Conservation (phyloP, 495 filamentous ascomycete species). For the Penicillium roqueforti region DNA sequence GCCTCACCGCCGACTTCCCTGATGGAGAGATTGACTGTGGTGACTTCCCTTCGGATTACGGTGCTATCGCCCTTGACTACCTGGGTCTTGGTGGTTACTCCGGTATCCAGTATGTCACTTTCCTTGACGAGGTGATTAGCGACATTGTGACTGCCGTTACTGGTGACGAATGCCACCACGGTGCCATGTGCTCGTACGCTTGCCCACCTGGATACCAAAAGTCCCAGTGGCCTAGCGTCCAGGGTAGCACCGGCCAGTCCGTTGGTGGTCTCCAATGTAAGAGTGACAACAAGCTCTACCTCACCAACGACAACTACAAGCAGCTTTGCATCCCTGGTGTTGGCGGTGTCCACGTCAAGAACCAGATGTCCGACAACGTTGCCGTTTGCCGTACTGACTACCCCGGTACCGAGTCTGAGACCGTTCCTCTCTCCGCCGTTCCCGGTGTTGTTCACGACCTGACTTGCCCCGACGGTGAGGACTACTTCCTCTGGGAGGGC, state of each 20-base stretch:
- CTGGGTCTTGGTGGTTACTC: conserved; percentile 69
- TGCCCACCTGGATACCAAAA: conserved; percentile 92
- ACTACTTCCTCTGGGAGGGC: conserved; percentile 74
- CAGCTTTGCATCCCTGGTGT: conserved; percentile 74
- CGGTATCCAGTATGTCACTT: conserved; percentile 64
- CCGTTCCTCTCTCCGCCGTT: conserved; percentile 62
- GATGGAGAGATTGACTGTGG: conserved; percentile 67
- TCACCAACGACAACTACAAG: conserved; percentile 62
- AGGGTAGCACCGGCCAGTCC: conserved; percentile 81
- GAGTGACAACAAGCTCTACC: conserved; percentile 70
- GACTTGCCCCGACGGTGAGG: conserved; percentile 65
- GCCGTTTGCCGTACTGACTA: conserved; percentile 95
- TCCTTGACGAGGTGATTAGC: conserved; percentile 42
- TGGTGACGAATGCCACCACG: conserved; percentile 52
- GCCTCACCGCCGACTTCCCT: conserved; percentile 68
- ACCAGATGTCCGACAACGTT: conserved; percentile 59
- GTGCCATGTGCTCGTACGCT: conserved; percentile 84
- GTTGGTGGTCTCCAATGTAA: conserved; percentile 81
- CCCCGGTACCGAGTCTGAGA: conserved; percentile 81
- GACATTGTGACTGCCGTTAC: conserved; percentile 60
- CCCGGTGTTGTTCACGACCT: conserved; percentile 56
- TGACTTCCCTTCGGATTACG: conserved; percentile 77
- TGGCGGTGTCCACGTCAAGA: conserved; percentile 66
- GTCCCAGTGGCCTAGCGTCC: conserved; percentile 79
- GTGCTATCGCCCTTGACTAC: conserved; percentile 68